Base-by-base conservation (phyloP, 1,139 yeast species). In the Wickerhamomyces sp. region DNA sequence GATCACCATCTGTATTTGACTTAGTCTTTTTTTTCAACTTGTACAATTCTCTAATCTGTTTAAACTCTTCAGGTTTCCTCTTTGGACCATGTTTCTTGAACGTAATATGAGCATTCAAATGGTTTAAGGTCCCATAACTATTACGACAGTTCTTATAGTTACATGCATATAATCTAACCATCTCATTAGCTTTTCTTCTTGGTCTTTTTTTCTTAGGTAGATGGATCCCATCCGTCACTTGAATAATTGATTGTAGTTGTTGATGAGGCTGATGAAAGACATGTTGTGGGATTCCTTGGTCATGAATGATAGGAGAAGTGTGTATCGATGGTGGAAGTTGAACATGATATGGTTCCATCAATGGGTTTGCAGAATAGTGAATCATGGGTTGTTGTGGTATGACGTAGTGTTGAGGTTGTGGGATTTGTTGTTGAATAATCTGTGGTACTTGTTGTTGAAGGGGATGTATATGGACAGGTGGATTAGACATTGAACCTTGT, bases 61-160 rank as follows among this genome's bases (percentile, higher is more conserved):
- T 72, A 62, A 84, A 85, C 60, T 85, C 93, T 32, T 81, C 80
- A 37, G 88, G 87, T 33, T 76, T 69, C 49, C 88, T 76, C 53
- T 86, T 76, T 44, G 73, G 74, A 8, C 94, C 94, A 60, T 85
- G 94, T 41, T 75, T 77, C 54, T 85, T 87, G 59, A 85, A 76
- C 6, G 78, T 75, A 23, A 85, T 82, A 61, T 85, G 94, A 13
- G 91, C 85, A 61, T 85, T 85, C 42, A 85, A 67, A 62, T 85
- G 94, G 62, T 85, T 85, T 42, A 85, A 67, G 26, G 89, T 81
- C 2, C 94, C 94, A 60, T 85, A 85, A 42, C 84, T 79, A 64
- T 85, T 85, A 37, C 74, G 67, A 58, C 94, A 85, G 2, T 76
- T 78, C 10, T 76, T 73, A 55, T 58, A 79, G 42, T 75, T 75